These are phyloP conservation scores for Exobasidium cylindrosporum DNA, from an alignment of 1,284 basidiomycete genomes.

Conservation along the genomic window DNA sequence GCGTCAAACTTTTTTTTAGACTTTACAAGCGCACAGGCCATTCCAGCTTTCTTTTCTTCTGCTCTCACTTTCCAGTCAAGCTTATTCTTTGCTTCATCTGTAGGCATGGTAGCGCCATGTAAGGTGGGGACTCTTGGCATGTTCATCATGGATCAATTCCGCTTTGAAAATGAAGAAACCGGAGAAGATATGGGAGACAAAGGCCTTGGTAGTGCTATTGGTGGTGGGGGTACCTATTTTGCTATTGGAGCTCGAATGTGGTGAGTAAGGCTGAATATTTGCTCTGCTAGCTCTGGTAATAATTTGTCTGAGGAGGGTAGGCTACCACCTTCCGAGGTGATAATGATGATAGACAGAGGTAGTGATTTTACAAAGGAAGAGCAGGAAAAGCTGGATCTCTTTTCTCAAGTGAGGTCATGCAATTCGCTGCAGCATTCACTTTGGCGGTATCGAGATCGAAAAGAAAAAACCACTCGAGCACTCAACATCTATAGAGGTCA, in stretches of 20 bases:
- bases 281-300: background rate
- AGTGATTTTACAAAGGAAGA: slow-evolving; percentile 14
- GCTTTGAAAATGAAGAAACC: slow-evolving; percentile 11
- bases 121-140: slow-evolving; percentile 17
- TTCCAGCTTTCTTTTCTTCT: too few species aligned
- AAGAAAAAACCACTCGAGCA: slow-evolving; percentile 17
- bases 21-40: too few species aligned
- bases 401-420: background rate
- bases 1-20: too few species aligned
- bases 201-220: slow-evolving; percentile 12
- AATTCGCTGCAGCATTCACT: slow-evolving; percentile 8
- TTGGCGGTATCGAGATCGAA: slow-evolving; percentile 18
- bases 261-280: background rate
- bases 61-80: too few species aligned
- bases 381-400: slow-evolving; percentile 5
- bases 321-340: slow-evolving; percentile 11
- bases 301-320: background rate
- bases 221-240: slow-evolving; percentile 22
- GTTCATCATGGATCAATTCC: slow-evolving; percentile 23
- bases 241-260: slow-evolving; percentile 17
- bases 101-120: background rate
- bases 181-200: slow-evolving; percentile 8
- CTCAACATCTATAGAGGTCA: slow-evolving; percentile 20
- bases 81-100: too few species aligned
- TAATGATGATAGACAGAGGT: slow-evolving; percentile 19